These are phyloP conservation scores for Trichoderma gamsii DNA, from an alignment of 495 filamentous ascomycete genomes.

Conservation along the genomic window DNA sequence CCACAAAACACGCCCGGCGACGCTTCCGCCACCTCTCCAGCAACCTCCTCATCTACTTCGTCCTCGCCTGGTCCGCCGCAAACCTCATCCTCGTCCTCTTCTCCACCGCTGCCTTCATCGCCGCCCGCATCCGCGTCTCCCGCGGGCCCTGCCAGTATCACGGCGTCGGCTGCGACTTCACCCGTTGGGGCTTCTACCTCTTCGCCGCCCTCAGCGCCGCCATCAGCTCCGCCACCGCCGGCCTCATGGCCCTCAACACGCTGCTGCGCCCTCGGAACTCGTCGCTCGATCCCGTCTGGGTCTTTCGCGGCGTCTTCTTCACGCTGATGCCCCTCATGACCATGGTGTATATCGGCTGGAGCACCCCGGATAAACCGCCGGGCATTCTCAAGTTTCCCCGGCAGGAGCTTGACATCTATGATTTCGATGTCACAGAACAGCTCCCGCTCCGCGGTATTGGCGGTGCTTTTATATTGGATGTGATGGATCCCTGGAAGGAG, in stretches of 20 bases:
- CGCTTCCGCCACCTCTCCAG: background rate
- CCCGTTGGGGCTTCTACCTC: conserved; percentile 10
- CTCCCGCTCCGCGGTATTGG: background rate
- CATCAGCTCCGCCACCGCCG: background rate
- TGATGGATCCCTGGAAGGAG: conserved; percentile 1
- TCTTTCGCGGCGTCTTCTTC: conserved; percentile 9
- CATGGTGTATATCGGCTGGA: background rate
- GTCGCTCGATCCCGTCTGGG: background rate
- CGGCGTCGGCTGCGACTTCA: background rate
- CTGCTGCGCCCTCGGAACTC: background rate
- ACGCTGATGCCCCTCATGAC: conserved; percentile 5
- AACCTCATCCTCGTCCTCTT: conserved; percentile 2
- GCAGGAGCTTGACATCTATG: background rate
- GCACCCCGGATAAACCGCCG: background rate
- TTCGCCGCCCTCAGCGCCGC: background rate
- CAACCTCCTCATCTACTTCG: background rate
- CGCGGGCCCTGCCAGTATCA: background rate
- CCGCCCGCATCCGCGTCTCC: background rate
- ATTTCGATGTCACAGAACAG: background rate
- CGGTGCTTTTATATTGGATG: background rate
- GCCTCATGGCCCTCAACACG: conserved; percentile 1
- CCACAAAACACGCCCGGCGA: background rate
- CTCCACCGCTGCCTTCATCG: background rate
- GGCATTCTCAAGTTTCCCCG: background rate
- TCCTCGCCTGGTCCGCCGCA: background rate